Base-by-base conservation (phyloP, 169 alveolate genomes). In the Plasmodium berghei region DNA sequence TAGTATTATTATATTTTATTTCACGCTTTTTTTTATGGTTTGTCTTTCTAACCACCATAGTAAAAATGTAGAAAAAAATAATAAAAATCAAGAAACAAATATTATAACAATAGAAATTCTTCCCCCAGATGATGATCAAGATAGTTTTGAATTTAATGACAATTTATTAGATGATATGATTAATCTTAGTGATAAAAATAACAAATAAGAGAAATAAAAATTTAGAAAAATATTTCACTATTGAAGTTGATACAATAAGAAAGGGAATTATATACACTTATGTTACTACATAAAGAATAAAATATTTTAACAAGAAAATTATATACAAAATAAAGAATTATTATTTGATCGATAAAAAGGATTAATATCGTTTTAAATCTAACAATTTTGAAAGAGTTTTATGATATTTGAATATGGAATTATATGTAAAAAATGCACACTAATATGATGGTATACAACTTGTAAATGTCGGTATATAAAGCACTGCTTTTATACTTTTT, bases 81-180 rank as follows among this genome's bases (percentile, higher is more conserved):
- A 34, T 3, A 14, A 28, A 49, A 40, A 62, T 20, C 28, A 75
- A 48, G 34, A 54, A 42, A 12, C 12, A 8, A 55, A 69, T 34
- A 40, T 12, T 26, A 74, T 75, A 75, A 75, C 88, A 55, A 75
- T 75, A 62, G 88, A 75, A 62, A 42, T 75, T 40, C 74, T 75
- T n/a, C 88, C 88, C 9, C 59, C 88, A 18, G 88, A 75, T 40
- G 74, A 75, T 34, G 70, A 73, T 34, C 18, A 73, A 1, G 72
- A 73, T 26, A 40, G 18, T 59, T 24, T 5, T 54, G 87, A 73
- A 20, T 14, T 72, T 54, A 58, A 48, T 46, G 69, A 52, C 61
- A 58, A 58, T 40, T 73, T 73, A 63, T 73, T 73, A 63, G 59
- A 73, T 16, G 87, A 73, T 4, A 14, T 73, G n/a, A 56, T 73